Evolutionary conservation across 352 stramenopile species (phyloP), one percentile per base, ranked within the genome.

Genomic region (Pythium folliculosum): DNA sequence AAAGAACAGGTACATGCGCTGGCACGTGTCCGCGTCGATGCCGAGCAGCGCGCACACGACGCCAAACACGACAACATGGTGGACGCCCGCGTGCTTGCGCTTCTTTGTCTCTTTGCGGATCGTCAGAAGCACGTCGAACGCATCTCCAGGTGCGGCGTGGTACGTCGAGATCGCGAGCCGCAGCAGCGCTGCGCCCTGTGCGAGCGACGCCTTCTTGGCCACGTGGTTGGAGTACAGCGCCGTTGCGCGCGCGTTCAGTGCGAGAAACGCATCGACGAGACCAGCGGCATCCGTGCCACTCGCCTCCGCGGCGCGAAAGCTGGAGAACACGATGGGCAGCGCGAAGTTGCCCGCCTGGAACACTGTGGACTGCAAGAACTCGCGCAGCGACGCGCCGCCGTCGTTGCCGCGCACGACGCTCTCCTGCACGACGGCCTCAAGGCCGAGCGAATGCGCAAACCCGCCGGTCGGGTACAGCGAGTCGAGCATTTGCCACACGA

Each of bases 1-100:
- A 47, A 86, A 77, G 68, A 90, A 95, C n/a, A 95, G 75, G 65
- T 81, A 92, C 77, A 95, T 90, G 22, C 84, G 78, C 71, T 95
- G 86, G 44, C 76, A 77, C 7, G 74, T 73, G 37, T 80, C 70
- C 16, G 59, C 63, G 9, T 80, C 64, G 21, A 93, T 62, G 8
- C 60, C 64, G 38, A 93, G 66, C 48, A 90, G 65, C 13, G 74
- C 83, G 61, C 83, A 92, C 3, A 92, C 71, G 6, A 82, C 53
- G 21, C 80, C 86, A 62, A 95, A 90, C 12, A 95, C 69, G 10
- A 92, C 78, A 0, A 82, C 70, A 60, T 93, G 79, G 55, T 95
- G 86, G 3, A 91, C 63, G 19, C 80, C 77, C 12, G 66, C 69
- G 48, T 91, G 80, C 38, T 81, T 78, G 47, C 65, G 63, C 27